Base-by-base conservation (phyloP, 495 filamentous ascomycete genomes). In the Aspergillus egyptiacus region DNA sequence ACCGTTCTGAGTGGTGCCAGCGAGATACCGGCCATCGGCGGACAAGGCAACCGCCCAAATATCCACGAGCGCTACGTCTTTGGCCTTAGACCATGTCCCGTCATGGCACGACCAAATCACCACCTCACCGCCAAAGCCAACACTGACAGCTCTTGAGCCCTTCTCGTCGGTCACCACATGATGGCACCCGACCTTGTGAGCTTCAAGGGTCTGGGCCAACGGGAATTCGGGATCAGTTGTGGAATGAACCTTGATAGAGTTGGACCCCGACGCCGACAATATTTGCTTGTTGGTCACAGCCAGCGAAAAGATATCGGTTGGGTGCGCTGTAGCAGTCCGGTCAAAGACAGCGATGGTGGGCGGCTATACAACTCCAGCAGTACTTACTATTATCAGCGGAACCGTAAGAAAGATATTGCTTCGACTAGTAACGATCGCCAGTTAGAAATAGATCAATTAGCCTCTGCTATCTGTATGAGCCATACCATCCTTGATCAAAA, bases 371-470 rank as follows among this genome's bases (percentile, higher is more conserved):
- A 27, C 4, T 2, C 10, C 3, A 10, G 14, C 9, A 40, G 31
- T 50, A 61, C 73, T 57, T 62, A 88, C 89, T 89, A 75, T 89
- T 78, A 63, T 95, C 87, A 62, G 93, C 77, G 10, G 90, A 90
- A 70, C 95, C 88, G 48, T 82, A 83, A 48, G 89, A 89, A 28
- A 98, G 80, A 64, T 96, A 97, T 86, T 96, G 94, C 72, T 96
- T 95, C 46, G 93, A 97, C 94, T 98, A 57, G 18, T 14, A 25
- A 39, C 15, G 15, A 35, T 48, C 23, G 25, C 51, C 46, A 50
- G 37, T 34, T 43, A 53, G 32, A 47, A 44, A 13, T 33, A 9
- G 5, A 6, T 15, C 9, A 1, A 31, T 18, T 11, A 17, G 23
- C 30, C 20, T 3, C 7, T 22, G 2, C 17, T n/a, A 41, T 34